Evolutionary conservation across 2,329 filamentous ascomycete species (phyloP).

Genomic region (Penicillium vulpinum): DNA sequence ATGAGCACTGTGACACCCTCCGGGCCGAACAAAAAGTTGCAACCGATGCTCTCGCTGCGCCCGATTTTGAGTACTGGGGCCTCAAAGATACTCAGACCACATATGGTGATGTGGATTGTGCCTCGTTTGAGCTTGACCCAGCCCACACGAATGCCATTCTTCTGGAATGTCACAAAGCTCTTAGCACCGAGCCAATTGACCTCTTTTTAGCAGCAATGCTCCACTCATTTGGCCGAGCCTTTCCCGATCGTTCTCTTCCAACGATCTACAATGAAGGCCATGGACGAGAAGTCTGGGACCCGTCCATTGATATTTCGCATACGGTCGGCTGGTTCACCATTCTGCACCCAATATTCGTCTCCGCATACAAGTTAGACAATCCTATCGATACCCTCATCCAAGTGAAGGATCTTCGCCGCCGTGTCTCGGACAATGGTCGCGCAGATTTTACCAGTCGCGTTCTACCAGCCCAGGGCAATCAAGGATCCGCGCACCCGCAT

Average conservation of each 20-base stretch:
- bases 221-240: conserved; percentile 47
- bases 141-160: conserved; percentile 31
- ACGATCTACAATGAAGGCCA: conserved; percentile 53
- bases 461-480: conserved; percentile 30
- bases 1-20: conserved; percentile 22
- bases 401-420: conserved; percentile 43
- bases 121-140: conserved; percentile 35
- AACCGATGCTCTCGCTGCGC: conserved; percentile 25
- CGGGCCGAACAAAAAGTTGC: conserved; percentile 14
- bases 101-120: conserved; percentile 39
- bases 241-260: conserved; percentile 42
- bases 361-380: conserved; percentile 25
- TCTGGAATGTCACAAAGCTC: conserved; percentile 33
- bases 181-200: conserved; percentile 40
- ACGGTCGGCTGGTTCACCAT: conserved; percentile 56
- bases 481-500: conserved; percentile 38
- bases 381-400: conserved; percentile 35
- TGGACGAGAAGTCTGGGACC: conserved; percentile 49
- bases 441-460: conserved; percentile 40
- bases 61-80: conserved; percentile 40
- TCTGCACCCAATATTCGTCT: conserved; percentile 46
- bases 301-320: conserved; percentile 49
- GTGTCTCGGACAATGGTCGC: conserved; percentile 40
- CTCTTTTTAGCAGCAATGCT: conserved; percentile 41
- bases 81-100: conserved; percentile 30